These are phyloP conservation scores for Gossypium schwendimanii DNA, from an alignment of 441 rosid species.

Conservation along the genomic window DNA sequence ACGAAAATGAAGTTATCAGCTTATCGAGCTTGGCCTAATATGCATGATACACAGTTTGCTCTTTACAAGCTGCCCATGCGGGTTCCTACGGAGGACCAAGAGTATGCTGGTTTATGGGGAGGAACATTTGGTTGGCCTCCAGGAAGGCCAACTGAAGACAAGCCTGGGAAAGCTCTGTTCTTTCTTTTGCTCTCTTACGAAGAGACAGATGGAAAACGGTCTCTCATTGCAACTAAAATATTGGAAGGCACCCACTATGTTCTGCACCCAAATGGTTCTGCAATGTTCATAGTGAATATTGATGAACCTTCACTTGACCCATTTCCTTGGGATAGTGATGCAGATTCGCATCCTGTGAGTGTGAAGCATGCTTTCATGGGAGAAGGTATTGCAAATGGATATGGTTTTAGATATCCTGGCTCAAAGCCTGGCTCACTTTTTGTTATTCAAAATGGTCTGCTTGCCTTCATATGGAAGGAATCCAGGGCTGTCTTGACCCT, in stretches of 20 bases:
- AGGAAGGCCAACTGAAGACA: conserved; percentile 56
- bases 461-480: conserved; percentile 83
- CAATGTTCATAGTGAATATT: conserved; percentile 65
- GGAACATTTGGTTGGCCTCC: conserved; percentile 91
- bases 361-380: conserved; percentile 47
- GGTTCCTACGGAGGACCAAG: conserved; percentile 45
- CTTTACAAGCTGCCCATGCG: conserved; percentile 61
- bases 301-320: conserved; percentile 54
- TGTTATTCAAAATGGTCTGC: conserved; percentile 49
- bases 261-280: conserved; percentile 78
- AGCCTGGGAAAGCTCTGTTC: conserved; percentile 70
- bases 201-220: conserved; percentile 41
- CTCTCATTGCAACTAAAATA: conserved; percentile 76
- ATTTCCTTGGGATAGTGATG: conserved; percentile 64
- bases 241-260: conserved; percentile 79
- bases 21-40: conserved; percentile 82
- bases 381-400: conserved; percentile 74
- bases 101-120: conserved; percentile 80
- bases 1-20: conserved; percentile 48
- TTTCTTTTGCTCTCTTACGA: conserved; percentile 71
- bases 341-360: conserved; percentile 37
- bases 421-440: conserved; percentile 77
- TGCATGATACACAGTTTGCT: conserved; percentile 66
- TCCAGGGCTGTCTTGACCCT: conserved; percentile 61
- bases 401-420: conserved; percentile 85